phyloP scores from a whole-genome alignment of 768 basidiomycete genomes.

The Hemileccinum rubropunctum region DNA sequence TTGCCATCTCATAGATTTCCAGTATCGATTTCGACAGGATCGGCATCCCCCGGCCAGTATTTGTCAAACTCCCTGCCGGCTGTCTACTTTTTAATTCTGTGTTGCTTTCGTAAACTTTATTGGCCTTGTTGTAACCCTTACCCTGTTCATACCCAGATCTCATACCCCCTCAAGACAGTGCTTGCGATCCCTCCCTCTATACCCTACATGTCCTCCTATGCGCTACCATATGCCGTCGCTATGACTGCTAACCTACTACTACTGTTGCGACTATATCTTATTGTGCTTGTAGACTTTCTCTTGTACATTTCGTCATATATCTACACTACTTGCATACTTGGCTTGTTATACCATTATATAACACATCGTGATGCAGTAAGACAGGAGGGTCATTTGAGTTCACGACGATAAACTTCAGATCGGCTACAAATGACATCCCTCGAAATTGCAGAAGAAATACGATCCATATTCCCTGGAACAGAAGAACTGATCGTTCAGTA shows the following conservation, averaged over 20 bases:
- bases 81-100: slow-evolving; percentile 56
- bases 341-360: slow-evolving; percentile 10
- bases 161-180: slow-evolving; percentile 4
- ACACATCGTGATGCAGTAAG: too few species aligned
- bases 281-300: slow-evolving; percentile 22
- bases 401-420: too few species aligned
- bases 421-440: slow-evolving; percentile 55
- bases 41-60: slow-evolving; percentile 42
- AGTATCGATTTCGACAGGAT: slow-evolving; percentile 57
- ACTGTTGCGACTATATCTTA: slow-evolving; percentile 13
- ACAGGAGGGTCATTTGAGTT: too few species aligned
- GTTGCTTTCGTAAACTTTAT: slow-evolving; percentile 14
- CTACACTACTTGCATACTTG: slow-evolving; percentile 18
- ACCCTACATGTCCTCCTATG: slow-evolving; percentile 22
- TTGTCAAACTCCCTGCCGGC: slow-evolving; percentile 45
- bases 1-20: slow-evolving; percentile 46
- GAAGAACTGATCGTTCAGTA: slow-evolving; percentile 88
- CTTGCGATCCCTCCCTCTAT: slow-evolving; percentile 8
- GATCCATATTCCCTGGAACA: slow-evolving; percentile 64
- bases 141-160: slow-evolving; percentile 20
- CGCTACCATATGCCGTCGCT: slow-evolving; percentile 14
- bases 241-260: slow-evolving; percentile 6
- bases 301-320: slow-evolving; percentile 12
- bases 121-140: slow-evolving; percentile 23
- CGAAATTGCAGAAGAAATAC: slow-evolving; percentile 79